Evolutionary conservation across 306 rosid genomes (phyloP).

Genomic region (Comarum palustre): DNA sequence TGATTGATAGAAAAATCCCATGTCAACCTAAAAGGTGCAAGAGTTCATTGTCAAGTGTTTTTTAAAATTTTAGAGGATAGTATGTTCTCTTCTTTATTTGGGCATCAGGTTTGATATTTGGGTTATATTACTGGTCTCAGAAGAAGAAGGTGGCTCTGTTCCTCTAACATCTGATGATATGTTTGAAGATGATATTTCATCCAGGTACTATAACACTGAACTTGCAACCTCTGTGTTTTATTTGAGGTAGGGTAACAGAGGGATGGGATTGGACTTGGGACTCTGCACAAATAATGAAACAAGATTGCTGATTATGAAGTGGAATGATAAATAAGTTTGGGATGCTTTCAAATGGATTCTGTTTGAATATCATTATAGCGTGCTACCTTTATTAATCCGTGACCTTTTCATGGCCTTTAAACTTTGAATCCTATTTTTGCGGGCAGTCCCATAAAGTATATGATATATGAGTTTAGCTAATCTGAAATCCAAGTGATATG

Average conservation of each 20-base stretch:
- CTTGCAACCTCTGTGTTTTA: not conserved
- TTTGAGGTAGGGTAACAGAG: not conserved
- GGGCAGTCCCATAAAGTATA: not conserved
- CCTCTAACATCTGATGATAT: conserved; percentile 77
- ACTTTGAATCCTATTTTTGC: not conserved
- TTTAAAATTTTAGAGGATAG: not conserved
- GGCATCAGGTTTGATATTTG: conserved; percentile 14
- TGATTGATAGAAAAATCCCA: not conserved
- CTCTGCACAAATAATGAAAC: not conserved
- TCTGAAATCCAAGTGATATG: not conserved
- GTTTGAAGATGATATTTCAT: conserved; percentile 75
- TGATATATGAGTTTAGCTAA: not conserved
- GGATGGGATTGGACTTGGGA: not conserved
- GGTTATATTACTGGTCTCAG: conserved; percentile 30
- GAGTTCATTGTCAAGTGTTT: not conserved
- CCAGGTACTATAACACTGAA: conserved; percentile 49
- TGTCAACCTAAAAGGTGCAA: not conserved
- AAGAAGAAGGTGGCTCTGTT: conserved; percentile 71
- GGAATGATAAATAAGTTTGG: not conserved
- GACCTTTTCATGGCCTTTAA: not conserved
- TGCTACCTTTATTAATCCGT: not conserved
- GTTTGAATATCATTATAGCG: not conserved
- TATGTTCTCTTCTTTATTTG: not conserved
- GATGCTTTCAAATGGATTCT: not conserved
- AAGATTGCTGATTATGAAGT: not conserved